phyloP scores from a whole-genome alignment of 2,329 filamentous ascomycete species.

The Microdochium nivale region DNA sequence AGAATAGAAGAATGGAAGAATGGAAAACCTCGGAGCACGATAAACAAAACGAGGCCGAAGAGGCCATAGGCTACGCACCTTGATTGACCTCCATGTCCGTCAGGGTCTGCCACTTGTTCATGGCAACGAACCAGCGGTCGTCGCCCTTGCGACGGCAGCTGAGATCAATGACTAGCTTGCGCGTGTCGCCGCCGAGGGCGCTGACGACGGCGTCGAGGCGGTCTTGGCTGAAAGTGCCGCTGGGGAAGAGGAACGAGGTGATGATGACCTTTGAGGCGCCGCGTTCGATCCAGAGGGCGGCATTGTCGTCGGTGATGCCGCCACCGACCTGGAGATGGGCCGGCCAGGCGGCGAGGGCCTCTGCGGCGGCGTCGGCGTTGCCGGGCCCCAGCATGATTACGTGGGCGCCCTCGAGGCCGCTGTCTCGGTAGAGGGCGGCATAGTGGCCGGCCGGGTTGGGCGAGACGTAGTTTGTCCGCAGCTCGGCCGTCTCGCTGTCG shows the following conservation, averaged over 20 bases:
- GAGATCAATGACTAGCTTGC: conserved; percentile 86
- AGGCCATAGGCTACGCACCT: no score
- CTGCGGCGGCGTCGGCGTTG: conserved; percentile 70
- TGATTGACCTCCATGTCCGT: conserved; percentile 91
- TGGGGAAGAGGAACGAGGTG: conserved; percentile 89
- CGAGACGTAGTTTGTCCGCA: conserved; percentile 92
- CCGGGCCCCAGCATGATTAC: conserved; percentile 94
- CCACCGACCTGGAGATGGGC: conserved; percentile 80
- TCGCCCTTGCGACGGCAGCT: conserved; percentile 72
- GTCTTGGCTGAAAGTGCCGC: conserved; percentile 69
- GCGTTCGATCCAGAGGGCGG: conserved; percentile 72
- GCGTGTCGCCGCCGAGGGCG: conserved; percentile 64
- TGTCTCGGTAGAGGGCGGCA: conserved; percentile 69
- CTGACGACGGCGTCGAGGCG: conserved; percentile 66
- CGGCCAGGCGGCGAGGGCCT: conserved; percentile 73
- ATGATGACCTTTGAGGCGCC: conserved; percentile 96
- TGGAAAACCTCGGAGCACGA: not conserved
- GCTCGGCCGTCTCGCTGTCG: conserved; percentile 51
- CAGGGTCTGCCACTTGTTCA: conserved; percentile 98
- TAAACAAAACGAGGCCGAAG: conserved; percentile 12
- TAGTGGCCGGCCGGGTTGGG: conserved; percentile 74
- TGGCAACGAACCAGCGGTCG: conserved; percentile 87
- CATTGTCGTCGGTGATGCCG: conserved; percentile 84
- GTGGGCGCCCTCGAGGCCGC: conserved; percentile 70
- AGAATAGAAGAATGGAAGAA: not conserved